Percentiles rank a stretch among this genome's conserved stretches.
These are phyloP conservation scores for Penicillium angulare DNA, from an alignment of 495 filamentous ascomycete genomes.

Conservation along the genomic window DNA sequence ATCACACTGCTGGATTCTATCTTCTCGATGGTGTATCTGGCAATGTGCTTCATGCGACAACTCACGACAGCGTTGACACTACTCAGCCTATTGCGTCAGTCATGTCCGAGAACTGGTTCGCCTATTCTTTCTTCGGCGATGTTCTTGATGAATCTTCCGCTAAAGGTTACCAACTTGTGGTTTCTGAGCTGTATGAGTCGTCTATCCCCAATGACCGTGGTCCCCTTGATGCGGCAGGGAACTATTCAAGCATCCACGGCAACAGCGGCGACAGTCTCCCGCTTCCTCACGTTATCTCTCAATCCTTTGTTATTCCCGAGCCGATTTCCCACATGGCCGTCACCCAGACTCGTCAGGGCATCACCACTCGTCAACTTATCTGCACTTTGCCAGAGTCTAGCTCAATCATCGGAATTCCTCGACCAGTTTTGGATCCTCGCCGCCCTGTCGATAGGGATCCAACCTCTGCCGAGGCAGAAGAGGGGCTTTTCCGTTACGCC, in stretches of 20 bases:
- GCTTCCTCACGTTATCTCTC: constrained; percentile 70
- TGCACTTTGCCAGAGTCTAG: constrained; percentile 69
- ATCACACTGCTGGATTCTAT: constrained; percentile 62
- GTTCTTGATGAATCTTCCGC: constrained; percentile 51
- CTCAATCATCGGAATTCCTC: constrained; percentile 76
- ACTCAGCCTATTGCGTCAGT: constrained; percentile 70
- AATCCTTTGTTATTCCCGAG: constrained; percentile 74
- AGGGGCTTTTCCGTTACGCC: constrained; percentile 75
- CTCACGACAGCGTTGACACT: constrained; percentile 71
- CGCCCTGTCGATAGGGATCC: constrained; percentile 84
- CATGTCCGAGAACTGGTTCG: constrained; percentile 93
- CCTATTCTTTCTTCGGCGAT: constrained; percentile 80
- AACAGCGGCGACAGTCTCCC: constrained; percentile 36
- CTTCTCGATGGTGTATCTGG: constrained; percentile 88
- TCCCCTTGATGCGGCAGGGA: constrained; percentile 60
- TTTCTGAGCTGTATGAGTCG: constrained; percentile 90
- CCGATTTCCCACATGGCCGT: constrained; percentile 76
- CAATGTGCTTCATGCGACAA: constrained; percentile 65
- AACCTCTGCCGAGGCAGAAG: constrained; percentile 71
- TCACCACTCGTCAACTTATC: constrained; percentile 80
- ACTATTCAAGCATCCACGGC: constrained; percentile 68
- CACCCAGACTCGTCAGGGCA: constrained; percentile 89
- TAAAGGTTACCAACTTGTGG: constrained; percentile 82
- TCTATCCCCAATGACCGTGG: constrained; percentile 81
- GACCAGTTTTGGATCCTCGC: constrained; percentile 76